These are phyloP conservation scores for Annulohypoxylon stygium DNA, from an alignment of 495 filamentous ascomycete genomes.

Conservation along the genomic window DNA sequence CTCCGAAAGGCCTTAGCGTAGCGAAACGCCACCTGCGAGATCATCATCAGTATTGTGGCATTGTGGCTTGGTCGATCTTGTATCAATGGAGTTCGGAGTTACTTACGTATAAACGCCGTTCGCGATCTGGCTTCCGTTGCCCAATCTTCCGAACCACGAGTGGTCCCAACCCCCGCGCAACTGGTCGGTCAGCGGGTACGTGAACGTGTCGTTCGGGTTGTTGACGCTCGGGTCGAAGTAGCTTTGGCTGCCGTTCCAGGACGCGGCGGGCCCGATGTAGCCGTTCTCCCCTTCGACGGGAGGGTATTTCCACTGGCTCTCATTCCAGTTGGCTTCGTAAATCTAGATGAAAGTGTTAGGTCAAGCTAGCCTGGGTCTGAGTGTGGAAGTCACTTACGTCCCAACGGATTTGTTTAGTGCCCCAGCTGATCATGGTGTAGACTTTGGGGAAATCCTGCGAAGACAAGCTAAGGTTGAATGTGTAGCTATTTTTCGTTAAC, in stretches of 20 bases:
- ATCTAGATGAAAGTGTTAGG: slow-evolving; percentile 25
- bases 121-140: slow-evolving; percentile 49
- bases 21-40: slow-evolving; percentile 33
- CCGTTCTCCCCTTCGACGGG: slow-evolving; percentile 44
- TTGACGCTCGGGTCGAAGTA: slow-evolving; percentile 21
- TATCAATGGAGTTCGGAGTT: neutral
- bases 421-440: slow-evolving; percentile 40
- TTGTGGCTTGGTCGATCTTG: neutral
- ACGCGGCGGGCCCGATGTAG: slow-evolving; percentile 38
- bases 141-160: slow-evolving; percentile 44
- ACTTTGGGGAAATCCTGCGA: slow-evolving; percentile 34
- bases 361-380: neutral
- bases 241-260: slow-evolving; percentile 20
- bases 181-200: slow-evolving; percentile 28
- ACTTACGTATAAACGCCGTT: slow-evolving; percentile 50
- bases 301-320: slow-evolving; percentile 37
- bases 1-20: slow-evolving; percentile 34
- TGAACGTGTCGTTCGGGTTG: slow-evolving; percentile 40
- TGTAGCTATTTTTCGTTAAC: slow-evolving; percentile 20
- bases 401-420: slow-evolving; percentile 47
- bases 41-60: neutral
- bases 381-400: slow-evolving; percentile 36
- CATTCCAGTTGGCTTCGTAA: slow-evolving; percentile 45
- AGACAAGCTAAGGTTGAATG: slow-evolving; percentile 17
- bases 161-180: slow-evolving; percentile 23